Percentiles rank a stretch among this genome's conserved stretches.
phyloP scores from a whole-genome alignment of 768 basidiomycete species.

The Lentinula detonsa region DNA sequence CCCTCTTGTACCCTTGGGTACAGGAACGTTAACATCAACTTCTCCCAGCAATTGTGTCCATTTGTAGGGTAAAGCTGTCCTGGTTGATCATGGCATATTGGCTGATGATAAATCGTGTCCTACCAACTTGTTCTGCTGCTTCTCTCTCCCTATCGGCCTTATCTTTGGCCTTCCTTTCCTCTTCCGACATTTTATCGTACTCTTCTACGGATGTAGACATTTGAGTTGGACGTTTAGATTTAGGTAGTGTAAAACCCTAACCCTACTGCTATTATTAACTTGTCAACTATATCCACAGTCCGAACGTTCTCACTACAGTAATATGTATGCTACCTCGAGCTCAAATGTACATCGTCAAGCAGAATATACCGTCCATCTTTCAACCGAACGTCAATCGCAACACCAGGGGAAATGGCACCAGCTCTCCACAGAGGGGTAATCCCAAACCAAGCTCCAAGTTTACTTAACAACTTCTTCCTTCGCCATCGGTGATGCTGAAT shows the following conservation, averaged over 20 bases:
- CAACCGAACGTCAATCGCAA: conserved; percentile 54
- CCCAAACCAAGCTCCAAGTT: conserved; percentile 65
- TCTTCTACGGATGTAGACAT: conserved; percentile 28
- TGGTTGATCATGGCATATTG: conserved; percentile 6
- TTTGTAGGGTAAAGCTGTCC: conserved; percentile 77
- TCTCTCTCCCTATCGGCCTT: conserved; percentile 64
- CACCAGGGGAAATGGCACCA: conserved; percentile 42
- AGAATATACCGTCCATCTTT: conserved; percentile 55
- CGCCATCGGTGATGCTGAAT: conserved; percentile 29
- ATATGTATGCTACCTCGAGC: background rate
- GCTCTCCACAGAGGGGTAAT: conserved; percentile 57
- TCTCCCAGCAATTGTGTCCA: conserved; percentile 92
- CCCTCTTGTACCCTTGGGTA: conserved; percentile 83
- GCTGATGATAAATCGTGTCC: conserved; percentile 4
- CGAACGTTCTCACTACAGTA: background rate
- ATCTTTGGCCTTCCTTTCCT: conserved; percentile 73
- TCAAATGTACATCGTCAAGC: conserved; percentile 16
- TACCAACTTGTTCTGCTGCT: conserved; percentile 46
- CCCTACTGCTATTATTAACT: background rate
- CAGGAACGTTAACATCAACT: conserved; percentile 75
- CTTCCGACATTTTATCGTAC: conserved; percentile 71
- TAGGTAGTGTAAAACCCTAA: background rate
- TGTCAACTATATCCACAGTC: too few species aligned
- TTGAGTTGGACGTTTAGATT: background rate
- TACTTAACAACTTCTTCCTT: conserved; percentile 36